Evolutionary conservation across 106 monocot genomes (phyloP).

Genomic region (Vanilla planifolia): DNA sequence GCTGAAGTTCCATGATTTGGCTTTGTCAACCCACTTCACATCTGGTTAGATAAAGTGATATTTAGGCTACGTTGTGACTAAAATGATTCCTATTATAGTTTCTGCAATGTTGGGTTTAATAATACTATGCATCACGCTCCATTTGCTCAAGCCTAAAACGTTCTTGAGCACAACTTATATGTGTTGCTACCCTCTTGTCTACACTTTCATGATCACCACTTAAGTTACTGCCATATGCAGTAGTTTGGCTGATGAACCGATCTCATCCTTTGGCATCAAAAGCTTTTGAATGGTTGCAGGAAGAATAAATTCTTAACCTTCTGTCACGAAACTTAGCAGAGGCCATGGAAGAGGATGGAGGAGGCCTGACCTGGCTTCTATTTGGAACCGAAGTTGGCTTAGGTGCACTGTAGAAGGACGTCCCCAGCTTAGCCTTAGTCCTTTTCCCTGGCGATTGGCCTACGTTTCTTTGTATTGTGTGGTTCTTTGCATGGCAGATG

Average conservation of each 20-base stretch:
- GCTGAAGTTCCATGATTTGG: too few species aligned
- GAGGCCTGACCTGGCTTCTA: slow-evolving; percentile 1
- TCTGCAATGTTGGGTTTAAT: neutral
- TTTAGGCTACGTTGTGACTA: neutral
- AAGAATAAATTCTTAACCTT: neutral
- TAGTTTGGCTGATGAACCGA: neutral
- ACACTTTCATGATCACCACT: neutral
- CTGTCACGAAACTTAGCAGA: slow-evolving; percentile 1
- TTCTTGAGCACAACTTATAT: slow-evolving; percentile 16
- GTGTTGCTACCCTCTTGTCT: slow-evolving; percentile 12
- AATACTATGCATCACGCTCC: neutral
- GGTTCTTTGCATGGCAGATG: too few species aligned
- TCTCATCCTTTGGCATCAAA: neutral
- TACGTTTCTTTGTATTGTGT: slow-evolving; percentile 12
- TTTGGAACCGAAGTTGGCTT: slow-evolving; percentile 3
- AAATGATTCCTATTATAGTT: neutral
- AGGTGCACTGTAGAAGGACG: slow-evolving; percentile 6
- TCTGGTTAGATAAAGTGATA: neutral
- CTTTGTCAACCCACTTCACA: too few species aligned
- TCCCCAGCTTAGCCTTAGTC: slow-evolving; percentile 1
- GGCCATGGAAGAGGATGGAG: slow-evolving; percentile 6
- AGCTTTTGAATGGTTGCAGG: neutral
- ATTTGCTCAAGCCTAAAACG: slow-evolving; percentile 12
- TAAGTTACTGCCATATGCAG: neutral
- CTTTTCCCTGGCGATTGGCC: slow-evolving; percentile 6